These are phyloP conservation scores for Sporothrix inflata DNA, from an alignment of 2,329 filamentous ascomycete genomes.

Conservation along the genomic window DNA sequence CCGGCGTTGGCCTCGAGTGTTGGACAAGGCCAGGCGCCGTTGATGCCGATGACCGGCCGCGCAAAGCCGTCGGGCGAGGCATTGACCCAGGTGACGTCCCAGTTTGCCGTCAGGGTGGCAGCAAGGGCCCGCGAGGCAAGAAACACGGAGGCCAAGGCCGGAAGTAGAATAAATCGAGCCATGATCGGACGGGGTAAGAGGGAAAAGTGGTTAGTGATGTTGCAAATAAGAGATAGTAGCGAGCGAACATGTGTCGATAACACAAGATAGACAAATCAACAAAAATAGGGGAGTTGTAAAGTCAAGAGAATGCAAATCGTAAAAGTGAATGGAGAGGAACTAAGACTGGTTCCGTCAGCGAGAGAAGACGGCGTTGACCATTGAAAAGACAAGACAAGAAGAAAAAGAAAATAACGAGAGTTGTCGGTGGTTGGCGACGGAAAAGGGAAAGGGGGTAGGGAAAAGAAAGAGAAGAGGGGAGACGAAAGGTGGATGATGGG, in stretches of 20 bases:
- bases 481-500: neutral
- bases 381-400: constrained; percentile 1
- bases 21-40: constrained; percentile 65
- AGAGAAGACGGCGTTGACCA: constrained; percentile 23
- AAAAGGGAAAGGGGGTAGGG: neutral
- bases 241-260: neutral
- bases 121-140: constrained; percentile 38
- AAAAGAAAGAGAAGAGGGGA: neutral
- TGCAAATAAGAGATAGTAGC: neutral
- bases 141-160: constrained; percentile 27
- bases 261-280: neutral
- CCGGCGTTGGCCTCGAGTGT: constrained; percentile 55
- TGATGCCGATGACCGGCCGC: constrained; percentile 56
- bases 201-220: neutral
- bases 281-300: neutral
- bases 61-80: constrained; percentile 44
- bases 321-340: neutral
- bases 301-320: neutral
- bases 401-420: constrained; percentile 10
- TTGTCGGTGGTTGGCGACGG: constrained; percentile 10
- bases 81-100: constrained; percentile 48
- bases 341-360: constrained; percentile 6
- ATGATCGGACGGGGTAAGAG: neutral
- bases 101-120: constrained; percentile 44
- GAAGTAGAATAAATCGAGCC: constrained; percentile 1